Evolutionary conservation across 805 yeast genomes (phyloP).

Genomic region (Candida ovalis): DNA sequence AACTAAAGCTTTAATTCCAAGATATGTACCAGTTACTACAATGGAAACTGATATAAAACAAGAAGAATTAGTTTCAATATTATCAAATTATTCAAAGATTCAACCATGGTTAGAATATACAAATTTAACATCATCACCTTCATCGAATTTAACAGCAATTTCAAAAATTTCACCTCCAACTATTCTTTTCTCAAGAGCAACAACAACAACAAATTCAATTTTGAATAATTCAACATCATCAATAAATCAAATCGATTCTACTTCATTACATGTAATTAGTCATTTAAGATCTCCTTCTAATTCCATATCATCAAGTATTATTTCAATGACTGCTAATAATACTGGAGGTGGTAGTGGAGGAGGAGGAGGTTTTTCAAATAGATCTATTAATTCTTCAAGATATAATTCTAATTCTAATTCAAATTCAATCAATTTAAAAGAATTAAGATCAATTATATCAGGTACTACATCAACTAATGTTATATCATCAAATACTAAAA

Average conservation of each 20-base stretch:
- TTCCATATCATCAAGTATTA: not conserved
- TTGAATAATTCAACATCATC: constrained; percentile 17
- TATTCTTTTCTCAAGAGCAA: constrained; percentile 18
- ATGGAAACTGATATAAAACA: constrained; percentile 1
- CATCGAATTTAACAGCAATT: constrained; percentile 1
- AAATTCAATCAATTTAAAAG: constrained; percentile 34
- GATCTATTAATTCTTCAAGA: constrained; percentile 1
- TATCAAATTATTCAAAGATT: constrained; percentile 7
- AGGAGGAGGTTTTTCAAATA: not conserved
- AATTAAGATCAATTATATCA: constrained; percentile 32
- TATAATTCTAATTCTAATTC: constrained; percentile 6
- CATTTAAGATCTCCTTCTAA: not conserved
- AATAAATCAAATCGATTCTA: not conserved
- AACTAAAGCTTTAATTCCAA: not conserved
- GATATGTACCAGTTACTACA: not conserved
- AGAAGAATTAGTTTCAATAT: constrained; percentile 4
- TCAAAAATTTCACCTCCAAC: constrained; percentile 10
- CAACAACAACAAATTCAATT: constrained; percentile 20
- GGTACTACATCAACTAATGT: constrained; percentile 8
- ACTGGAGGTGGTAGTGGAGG: not conserved
- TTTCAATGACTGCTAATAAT: not conserved
- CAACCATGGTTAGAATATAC: constrained; percentile 13
- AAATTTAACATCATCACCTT: constrained; percentile 9
- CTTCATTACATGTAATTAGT: constrained; percentile 2
- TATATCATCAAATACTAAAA: constrained; percentile 3